phyloP scores from a whole-genome alignment of 495 filamentous ascomycete genomes.

The Filosporella fistucella region DNA sequence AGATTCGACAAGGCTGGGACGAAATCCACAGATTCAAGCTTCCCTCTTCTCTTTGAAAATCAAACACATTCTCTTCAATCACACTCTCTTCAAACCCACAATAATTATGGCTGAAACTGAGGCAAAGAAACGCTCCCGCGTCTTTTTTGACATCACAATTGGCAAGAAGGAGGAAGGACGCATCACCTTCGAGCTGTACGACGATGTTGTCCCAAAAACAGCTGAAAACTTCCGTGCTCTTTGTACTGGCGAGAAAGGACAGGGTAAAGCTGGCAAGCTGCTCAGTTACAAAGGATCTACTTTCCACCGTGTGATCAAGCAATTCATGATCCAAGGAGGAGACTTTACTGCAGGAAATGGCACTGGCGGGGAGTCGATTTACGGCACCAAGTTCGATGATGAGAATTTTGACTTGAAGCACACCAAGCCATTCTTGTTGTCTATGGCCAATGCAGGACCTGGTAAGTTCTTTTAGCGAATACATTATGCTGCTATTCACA shows the following conservation, averaged over 20 bases:
- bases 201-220: slow-evolving; percentile 91
- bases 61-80: too few relatives aligned
- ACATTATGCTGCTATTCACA: neutral
- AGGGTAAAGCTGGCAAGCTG: slow-evolving; percentile 77
- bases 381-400: slow-evolving; percentile 96
- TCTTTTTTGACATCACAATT: slow-evolving; percentile 88
- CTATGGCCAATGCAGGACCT: slow-evolving; percentile 97
- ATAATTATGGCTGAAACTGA: slow-evolving; percentile 20
- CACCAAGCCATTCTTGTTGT: slow-evolving; percentile 88
- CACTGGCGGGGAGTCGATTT: slow-evolving; percentile 96
- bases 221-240: slow-evolving; percentile 94
- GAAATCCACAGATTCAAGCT: too few relatives aligned
- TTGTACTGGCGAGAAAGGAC: slow-evolving; percentile 87
- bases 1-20: too few relatives aligned
- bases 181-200: slow-evolving; percentile 78
- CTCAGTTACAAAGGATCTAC: slow-evolving; percentile 84
- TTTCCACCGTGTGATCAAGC: slow-evolving; percentile 97
- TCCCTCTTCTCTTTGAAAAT: too few relatives aligned
- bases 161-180: slow-evolving; percentile 66
- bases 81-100: neutral
- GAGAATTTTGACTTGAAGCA: slow-evolving; percentile 96
- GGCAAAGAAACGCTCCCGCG: slow-evolving; percentile 57
- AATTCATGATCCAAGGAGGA: slow-evolving; percentile 99
- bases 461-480: slow-evolving; percentile 44
- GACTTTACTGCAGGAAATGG: slow-evolving; percentile 96